These are phyloP conservation scores for Ceratocystis huliohia DNA, from an alignment of 2,329 filamentous ascomycete genomes.

Conservation along the genomic window DNA sequence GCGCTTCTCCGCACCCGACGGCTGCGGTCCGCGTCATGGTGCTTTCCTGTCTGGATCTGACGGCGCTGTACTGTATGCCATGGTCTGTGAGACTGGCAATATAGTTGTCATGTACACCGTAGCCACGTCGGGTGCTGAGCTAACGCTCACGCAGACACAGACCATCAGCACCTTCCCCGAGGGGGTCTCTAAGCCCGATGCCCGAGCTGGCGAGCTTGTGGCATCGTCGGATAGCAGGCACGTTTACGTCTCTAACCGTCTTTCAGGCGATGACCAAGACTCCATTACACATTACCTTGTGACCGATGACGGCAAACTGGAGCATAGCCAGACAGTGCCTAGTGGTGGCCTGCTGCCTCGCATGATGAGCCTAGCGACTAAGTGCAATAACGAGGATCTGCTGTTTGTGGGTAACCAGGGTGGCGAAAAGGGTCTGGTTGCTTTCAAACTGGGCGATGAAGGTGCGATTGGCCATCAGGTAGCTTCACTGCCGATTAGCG, in stretches of 20 bases:
- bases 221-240: conserved; percentile 33
- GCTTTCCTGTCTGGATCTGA: conserved; percentile 17
- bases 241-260: conserved; percentile 41
- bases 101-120: conserved; percentile 24
- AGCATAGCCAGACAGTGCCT: conserved; percentile 28
- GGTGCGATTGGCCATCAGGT: conserved; percentile 25
- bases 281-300: conserved; percentile 37
- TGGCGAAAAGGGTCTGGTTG: conserved; percentile 32
- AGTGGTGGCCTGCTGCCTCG: conserved; percentile 33
- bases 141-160: conserved; percentile 4
- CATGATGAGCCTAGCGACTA: conserved; percentile 32
- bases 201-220: conserved; percentile 36
- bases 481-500: conserved; percentile 14
- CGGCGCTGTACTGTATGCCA: conserved; percentile 20
- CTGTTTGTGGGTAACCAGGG: conserved; percentile 39
- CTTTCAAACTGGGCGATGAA: conserved; percentile 27
- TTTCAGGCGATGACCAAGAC: conserved; percentile 35
- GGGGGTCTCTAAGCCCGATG: conserved; percentile 25
- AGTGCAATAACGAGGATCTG: conserved; percentile 25
- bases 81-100: conserved; percentile 22
- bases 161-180: conserved; percentile 11
- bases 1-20: conserved; percentile 27
- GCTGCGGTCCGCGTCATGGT: conserved; percentile 39
- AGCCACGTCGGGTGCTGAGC: conserved; percentile 24
- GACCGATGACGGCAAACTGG: conserved; percentile 25